Conservation (phyloP, 129 eudicot species). For the Cynara cardunculus region DNA sequence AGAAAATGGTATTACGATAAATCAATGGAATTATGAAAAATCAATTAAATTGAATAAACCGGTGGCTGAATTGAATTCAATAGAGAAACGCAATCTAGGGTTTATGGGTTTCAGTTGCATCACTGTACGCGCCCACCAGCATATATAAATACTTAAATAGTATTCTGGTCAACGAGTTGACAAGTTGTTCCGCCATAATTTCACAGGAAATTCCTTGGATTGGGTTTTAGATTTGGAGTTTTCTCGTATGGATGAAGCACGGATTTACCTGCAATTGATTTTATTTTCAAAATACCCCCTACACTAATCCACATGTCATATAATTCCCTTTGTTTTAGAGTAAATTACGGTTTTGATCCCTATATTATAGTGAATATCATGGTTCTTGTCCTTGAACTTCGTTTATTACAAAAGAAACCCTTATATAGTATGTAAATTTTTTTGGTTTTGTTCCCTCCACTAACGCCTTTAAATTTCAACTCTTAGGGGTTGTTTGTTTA, state of each 20-base stretch:
- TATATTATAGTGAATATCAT: neutral
- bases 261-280: neutral
- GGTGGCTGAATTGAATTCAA: constrained; percentile 16
- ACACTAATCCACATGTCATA: neutral
- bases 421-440: too few relatives aligned
- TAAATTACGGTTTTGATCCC: neutral
- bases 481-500: too few relatives aligned
- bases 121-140: neutral
- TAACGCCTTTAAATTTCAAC: too few relatives aligned
- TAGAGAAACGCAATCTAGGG: constrained; percentile 15
- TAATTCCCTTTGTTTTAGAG: neutral
- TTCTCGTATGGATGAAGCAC: neutral
- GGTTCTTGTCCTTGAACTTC: neutral
- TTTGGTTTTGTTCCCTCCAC: neutral
- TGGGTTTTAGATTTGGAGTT: neutral
- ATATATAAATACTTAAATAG: neutral
- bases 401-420: neutral
- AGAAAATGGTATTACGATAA: neutral
- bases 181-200: neutral
- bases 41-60: neutral
- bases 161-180: constrained; percentile 12
- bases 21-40: neutral
- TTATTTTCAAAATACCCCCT: neutral
- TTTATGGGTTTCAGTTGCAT: constrained; percentile 11
- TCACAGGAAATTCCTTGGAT: neutral